Evolutionary conservation across 768 basidiomycete species (phyloP), one percentile per base, ranked within the genome.

Genomic region (Boletus barrowsii): DNA sequence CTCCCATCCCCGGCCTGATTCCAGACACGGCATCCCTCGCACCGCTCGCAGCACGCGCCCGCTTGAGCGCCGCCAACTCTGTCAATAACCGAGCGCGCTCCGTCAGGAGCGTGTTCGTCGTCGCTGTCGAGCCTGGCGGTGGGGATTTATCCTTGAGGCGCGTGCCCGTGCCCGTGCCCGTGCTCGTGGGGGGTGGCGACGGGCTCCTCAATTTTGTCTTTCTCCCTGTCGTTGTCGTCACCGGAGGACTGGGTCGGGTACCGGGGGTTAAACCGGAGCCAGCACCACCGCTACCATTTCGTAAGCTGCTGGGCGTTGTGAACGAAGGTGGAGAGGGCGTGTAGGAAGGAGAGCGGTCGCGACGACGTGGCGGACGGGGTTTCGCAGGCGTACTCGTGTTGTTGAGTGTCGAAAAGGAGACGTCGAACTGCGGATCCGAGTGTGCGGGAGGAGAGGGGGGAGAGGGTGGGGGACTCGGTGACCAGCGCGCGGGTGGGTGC

Each of bases 21-120:
- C 39, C 39, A 40, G 18, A 10, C 39, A 17, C n/a, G 17, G 18
- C 29, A 29, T 9, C 29, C 18, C 40, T 42, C 5, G 44, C 42
- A 22, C 48, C 41, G 20, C 60, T 65, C 33, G 52, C 42, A 10
- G 56, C 55, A 13, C 60, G 60, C 11, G 52, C 66, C 15, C 56
- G 64, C 42, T 75, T 74, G 36, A 84, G 59, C 11, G 71, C 73
- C 0, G 83, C 82, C 11, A 87, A 64, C 63, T 83, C 81, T 5
- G 75, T 76, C 42, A 84, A 65, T 22, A 87, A 63, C 37, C 75
- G 70, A 0, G 84, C 83, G 0, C 85, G 80, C 58, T 87, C 82
- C 15, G 80, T 78, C 17, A 86, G 55, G 8, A 88, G 73, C 13
- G 78, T 72, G 17, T 79, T 67, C 2, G 81, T 83, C 29, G 41